Evolutionary conservation across 2,329 filamentous ascomycete genomes (phyloP), one percentile per base, ranked within the genome.

Genomic region (Bipolaris bicolor): DNA sequence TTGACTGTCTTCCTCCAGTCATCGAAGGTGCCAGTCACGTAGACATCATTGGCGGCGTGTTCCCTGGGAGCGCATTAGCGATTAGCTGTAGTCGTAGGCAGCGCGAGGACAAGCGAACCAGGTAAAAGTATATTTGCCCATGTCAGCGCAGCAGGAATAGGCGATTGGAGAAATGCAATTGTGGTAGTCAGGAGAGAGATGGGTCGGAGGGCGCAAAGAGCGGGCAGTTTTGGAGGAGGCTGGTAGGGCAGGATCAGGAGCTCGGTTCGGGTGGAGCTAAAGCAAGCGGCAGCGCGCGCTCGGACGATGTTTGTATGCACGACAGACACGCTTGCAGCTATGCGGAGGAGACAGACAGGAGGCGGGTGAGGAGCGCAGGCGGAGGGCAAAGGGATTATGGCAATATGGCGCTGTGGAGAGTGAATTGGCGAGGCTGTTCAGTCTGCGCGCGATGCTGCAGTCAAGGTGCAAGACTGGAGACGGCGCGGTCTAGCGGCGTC

Each of bases 1-100:
- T 90, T 86, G 76, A 94, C 86, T 55, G 87, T 92, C 83, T 95
- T 94, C 66, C 85, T 84, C 95, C 95, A 99, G 80, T 91, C 85
- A 80, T 98, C 94, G 76, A 98, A 98, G 62, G 91, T 94, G 75
- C 95, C 95, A 39, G 94, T 98, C 69, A 98, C 95, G 78, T 90
- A 94, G 77, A 98, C 94, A 75, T 96, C 90, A 67, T 88, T 84
- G 75, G 90, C 93, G 69, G 87, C 82, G 77, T 95, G 88, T 74
- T 89, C 87, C 94, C 94, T 97, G 61, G 31, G 52, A 46, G 52
- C 47, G 18, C 22, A 65, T 71, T 52, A 69, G 63, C 57, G 56
- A 57, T 55, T 51, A 56, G 55, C 52, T 47, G 57, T 58, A 16
- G 5, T 7, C 3, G 55, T 15, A 29, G 18, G 33, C 10, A 46